A percentile compares a stretch with the other conserved stretches of the same genome.
Conservation (phyloP, 805 yeast genomes). For the Tetrapisispora taiwanensis region DNA sequence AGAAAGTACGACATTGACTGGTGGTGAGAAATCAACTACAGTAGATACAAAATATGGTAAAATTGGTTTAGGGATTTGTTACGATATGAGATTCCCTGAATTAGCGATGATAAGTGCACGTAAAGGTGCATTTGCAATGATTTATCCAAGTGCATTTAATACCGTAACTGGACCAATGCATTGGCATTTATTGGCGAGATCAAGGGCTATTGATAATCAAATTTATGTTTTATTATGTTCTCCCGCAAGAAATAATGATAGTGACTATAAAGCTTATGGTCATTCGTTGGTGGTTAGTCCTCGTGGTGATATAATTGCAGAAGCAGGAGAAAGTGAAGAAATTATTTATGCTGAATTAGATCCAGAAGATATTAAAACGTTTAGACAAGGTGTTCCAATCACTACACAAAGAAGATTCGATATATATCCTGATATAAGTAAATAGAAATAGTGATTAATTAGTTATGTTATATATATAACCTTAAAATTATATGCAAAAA, state of each 20-base stretch:
- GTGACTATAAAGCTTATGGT: constrained; percentile 55
- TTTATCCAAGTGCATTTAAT: constrained; percentile 78
- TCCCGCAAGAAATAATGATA: constrained; percentile 68
- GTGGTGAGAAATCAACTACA: constrained; percentile 77
- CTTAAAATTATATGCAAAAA: too few relatives aligned
- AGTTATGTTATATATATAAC: too few relatives aligned
- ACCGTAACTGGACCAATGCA: constrained; percentile 77
- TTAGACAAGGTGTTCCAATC: constrained; percentile 62
- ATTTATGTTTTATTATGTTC: constrained; percentile 69
- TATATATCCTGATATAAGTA: constrained; percentile 32
- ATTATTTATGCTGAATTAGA: constrained; percentile 67
- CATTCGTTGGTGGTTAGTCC: constrained; percentile 59
- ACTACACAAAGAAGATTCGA: constrained; percentile 63
- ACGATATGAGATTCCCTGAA: constrained; percentile 75
- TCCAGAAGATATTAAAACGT: constrained; percentile 44
- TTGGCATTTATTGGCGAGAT: constrained; percentile 66
- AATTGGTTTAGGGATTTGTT: constrained; percentile 80
- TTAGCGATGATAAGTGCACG: constrained; percentile 62
- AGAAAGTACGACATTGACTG: constrained; percentile 65
- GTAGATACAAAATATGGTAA: constrained; percentile 27
- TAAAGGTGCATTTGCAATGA: constrained; percentile 60
- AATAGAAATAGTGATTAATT: background rate
- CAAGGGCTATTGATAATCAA: constrained; percentile 70
- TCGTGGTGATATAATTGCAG: constrained; percentile 48
- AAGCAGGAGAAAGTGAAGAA: constrained; percentile 72